Evolutionary conservation across 2,329 filamentous ascomycete species (phyloP).

Genomic region (Trichoderma sp.): DNA sequence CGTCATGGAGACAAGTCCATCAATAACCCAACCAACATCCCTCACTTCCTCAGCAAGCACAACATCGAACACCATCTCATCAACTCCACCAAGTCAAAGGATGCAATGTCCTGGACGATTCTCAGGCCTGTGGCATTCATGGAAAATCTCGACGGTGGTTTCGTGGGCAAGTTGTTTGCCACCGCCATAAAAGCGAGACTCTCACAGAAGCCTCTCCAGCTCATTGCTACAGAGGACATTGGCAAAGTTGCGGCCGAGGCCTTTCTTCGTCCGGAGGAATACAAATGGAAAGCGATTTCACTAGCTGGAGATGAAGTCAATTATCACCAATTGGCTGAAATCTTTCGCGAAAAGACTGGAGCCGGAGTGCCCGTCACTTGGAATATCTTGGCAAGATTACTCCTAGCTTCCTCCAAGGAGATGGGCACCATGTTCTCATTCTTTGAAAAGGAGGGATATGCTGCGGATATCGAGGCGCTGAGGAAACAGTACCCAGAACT

Average conservation of each 20-base stretch:
- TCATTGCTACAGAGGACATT: background rate
- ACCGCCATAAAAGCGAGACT: background rate
- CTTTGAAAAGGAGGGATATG: background rate
- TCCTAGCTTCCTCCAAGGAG: background rate
- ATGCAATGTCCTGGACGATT: background rate
- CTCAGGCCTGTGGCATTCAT: background rate
- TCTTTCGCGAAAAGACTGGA: background rate
- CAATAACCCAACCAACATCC: background rate
- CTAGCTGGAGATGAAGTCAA: background rate
- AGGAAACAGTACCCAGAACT: background rate
- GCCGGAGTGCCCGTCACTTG: background rate
- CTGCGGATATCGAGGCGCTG: background rate
- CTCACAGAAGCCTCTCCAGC: background rate
- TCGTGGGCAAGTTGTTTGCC: background rate
- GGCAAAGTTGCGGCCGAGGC: background rate
- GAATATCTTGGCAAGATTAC: background rate
- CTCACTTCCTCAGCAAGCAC: background rate
- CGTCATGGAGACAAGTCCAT: background rate
- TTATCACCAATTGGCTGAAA: background rate
- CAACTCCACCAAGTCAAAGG: background rate
- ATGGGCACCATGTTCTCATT: background rate
- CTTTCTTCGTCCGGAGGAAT: background rate
- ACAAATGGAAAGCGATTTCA: background rate
- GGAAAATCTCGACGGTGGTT: background rate
- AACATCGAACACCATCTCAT: background rate